Evolutionary conservation across 2,329 filamentous ascomycete genomes (phyloP).

Genomic region (Stagonosporopsis vannaccii): DNA sequence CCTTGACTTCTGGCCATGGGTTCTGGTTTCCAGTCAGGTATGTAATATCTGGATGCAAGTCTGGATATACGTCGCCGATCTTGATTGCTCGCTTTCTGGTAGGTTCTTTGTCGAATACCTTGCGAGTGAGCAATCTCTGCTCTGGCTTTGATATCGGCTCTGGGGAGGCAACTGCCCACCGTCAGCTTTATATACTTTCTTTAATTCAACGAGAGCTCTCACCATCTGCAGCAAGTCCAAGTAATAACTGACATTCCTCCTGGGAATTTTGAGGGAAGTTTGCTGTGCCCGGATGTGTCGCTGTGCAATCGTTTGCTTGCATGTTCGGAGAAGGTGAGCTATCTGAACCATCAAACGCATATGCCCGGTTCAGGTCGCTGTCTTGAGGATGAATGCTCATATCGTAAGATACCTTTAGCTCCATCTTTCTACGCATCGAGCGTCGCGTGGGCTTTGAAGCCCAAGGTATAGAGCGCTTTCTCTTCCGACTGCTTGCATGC

Average conservation of each 20-base stretch:
- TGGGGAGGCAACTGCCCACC: not conserved
- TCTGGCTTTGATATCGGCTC: not conserved
- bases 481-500: conserved; percentile 19
- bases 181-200: not conserved
- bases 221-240: not conserved
- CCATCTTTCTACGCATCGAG: conserved; percentile 32
- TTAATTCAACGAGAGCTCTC: not conserved
- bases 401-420: conserved; percentile 32
- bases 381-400: conserved; percentile 42
- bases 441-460: conserved; percentile 25
- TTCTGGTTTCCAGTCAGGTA: not conserved
- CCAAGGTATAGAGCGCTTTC: conserved; percentile 2
- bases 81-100: not conserved
- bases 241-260: not conserved
- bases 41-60: not conserved
- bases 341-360: conserved; percentile 6
- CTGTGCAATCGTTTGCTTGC: not conserved
- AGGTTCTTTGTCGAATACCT: not conserved
- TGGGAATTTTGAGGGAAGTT: not conserved
- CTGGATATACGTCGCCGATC: not conserved
- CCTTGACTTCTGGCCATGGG: conserved; percentile 16
- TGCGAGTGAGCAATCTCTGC: not conserved
- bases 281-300: no score
- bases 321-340: conserved; percentile 12
- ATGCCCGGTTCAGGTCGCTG: conserved; percentile 19